phyloP scores from a whole-genome alignment of 1,284 basidiomycete genomes.

The Stygiomarasmius scandens region DNA sequence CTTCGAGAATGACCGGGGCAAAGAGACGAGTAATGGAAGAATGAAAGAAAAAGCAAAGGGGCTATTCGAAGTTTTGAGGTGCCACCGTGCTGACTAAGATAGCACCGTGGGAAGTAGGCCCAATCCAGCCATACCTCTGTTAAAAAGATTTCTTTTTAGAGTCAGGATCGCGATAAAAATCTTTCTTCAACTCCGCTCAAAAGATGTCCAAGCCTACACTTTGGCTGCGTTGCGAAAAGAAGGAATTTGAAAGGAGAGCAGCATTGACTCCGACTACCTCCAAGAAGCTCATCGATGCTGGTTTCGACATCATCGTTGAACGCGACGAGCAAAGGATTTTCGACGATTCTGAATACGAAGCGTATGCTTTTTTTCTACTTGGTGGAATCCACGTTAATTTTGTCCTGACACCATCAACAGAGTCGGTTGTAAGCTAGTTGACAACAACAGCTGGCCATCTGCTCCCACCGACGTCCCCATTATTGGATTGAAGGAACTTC shows the following conservation, averaged over 20 bases:
- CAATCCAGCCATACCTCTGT: too few relatives aligned
- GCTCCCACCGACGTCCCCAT: constrained; percentile 82
- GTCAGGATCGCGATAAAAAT: background rate
- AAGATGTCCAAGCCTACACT: constrained; percentile 51
- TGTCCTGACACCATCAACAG: constrained; percentile 38
- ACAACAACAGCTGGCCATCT: constrained; percentile 88
- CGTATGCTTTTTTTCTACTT: constrained; percentile 56
- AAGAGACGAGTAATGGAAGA: too few relatives aligned
- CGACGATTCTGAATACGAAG: constrained; percentile 91
- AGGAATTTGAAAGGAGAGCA: constrained; percentile 90
- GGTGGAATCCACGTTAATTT: background rate
- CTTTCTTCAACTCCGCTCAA: background rate
- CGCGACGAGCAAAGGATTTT: constrained; percentile 96
- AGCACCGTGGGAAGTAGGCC: too few relatives aligned
- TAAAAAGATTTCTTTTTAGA: background rate
- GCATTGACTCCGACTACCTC: constrained; percentile 94
- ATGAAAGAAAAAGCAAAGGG: too few relatives aligned
- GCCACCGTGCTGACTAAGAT: too few relatives aligned
- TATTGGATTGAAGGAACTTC: constrained; percentile 96
- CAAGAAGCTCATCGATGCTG: constrained; percentile 87
- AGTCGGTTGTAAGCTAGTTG: constrained; percentile 88
- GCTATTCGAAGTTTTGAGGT: too few relatives aligned
- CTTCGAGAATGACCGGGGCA: too few relatives aligned
- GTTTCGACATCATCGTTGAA: constrained; percentile 93
- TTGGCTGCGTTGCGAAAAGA: constrained; percentile 96